These are phyloP conservation scores for Cordyceps farinosa DNA, from an alignment of 2,329 filamentous ascomycete species.

Conservation along the genomic window DNA sequence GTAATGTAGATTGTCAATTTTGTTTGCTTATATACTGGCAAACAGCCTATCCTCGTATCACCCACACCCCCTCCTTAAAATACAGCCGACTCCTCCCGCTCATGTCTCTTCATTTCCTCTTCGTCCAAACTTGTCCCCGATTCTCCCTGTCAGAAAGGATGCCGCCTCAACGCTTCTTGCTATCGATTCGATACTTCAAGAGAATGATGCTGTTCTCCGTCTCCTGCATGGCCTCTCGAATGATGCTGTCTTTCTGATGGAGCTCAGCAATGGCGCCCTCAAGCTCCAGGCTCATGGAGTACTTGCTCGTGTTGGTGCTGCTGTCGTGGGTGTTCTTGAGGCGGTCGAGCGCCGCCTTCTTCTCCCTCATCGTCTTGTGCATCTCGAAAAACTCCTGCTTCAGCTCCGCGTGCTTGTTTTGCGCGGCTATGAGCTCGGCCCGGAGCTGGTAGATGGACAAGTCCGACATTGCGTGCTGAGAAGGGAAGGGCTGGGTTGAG, in stretches of 20 bases:
- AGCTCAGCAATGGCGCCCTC: slow-evolving; percentile 8
- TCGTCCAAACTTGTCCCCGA: not conserved
- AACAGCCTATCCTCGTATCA: too few species aligned
- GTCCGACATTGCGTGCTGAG: not conserved
- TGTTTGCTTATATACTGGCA: too few species aligned
- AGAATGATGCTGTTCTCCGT: slow-evolving; percentile 3
- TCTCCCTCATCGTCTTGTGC: not conserved
- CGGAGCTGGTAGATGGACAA: not conserved
- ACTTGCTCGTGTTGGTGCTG: slow-evolving; percentile 1
- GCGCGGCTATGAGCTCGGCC: not conserved
- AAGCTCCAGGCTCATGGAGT: not conserved
- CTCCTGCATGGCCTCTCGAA: not conserved
- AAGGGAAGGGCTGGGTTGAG: not conserved
- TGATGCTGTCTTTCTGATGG: not conserved
- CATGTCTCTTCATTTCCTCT: not conserved
- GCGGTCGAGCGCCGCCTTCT: not conserved
- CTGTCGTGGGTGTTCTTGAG: slow-evolving; percentile 6
- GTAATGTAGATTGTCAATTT: too few species aligned
- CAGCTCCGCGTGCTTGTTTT: not conserved
- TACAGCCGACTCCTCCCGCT: too few species aligned
- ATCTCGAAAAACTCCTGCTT: slow-evolving; percentile 2
- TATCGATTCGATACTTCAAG: slow-evolving; percentile 2
- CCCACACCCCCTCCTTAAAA: too few species aligned
- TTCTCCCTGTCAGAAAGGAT: too few species aligned
- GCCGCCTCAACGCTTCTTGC: not conserved